phyloP scores from a whole-genome alignment of 768 basidiomycete species.

The Phlebiopsis flavidoalba region DNA sequence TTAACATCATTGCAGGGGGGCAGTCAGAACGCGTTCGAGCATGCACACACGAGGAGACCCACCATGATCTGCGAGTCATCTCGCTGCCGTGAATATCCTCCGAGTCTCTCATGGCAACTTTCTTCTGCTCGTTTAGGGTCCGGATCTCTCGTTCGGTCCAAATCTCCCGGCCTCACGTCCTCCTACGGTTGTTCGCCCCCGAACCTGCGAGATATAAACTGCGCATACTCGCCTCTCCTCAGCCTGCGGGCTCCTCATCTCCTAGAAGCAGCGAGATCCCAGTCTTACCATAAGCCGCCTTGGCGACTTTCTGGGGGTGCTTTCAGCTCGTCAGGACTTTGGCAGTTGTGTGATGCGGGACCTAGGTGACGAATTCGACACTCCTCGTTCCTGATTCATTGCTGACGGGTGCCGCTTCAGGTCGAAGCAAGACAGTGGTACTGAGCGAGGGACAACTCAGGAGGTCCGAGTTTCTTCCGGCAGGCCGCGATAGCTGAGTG shows the following conservation, averaged over 20 bases:
- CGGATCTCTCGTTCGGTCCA: constrained; percentile 94
- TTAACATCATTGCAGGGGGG: constrained; percentile 59
- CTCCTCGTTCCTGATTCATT: not conserved
- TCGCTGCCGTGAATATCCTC: constrained; percentile 95
- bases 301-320: constrained; percentile 16
- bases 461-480: not conserved
- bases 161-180: constrained; percentile 78
- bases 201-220: constrained; percentile 84
- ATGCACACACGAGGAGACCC: constrained; percentile 6
- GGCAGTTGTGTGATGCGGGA: not conserved
- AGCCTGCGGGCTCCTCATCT: constrained; percentile 72
- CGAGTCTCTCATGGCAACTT: constrained; percentile 86
- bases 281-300: constrained; percentile 43
- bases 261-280: constrained; percentile 86
- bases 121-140: constrained; percentile 74
- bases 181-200: constrained; percentile 81
- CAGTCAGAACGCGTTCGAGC: not conserved
- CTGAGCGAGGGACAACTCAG: not conserved
- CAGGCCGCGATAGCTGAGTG: too few species aligned
- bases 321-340: constrained; percentile 8
- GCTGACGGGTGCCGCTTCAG: constrained; percentile 16
- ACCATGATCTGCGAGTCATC: constrained; percentile 81
- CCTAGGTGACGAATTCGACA: not conserved
- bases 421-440: constrained; percentile 6
- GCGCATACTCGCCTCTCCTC: constrained; percentile 91